Evolutionary conservation across 352 stramenopile species (phyloP), one percentile per base, ranked within the genome.

Genomic region (Pythium biforme): DNA sequence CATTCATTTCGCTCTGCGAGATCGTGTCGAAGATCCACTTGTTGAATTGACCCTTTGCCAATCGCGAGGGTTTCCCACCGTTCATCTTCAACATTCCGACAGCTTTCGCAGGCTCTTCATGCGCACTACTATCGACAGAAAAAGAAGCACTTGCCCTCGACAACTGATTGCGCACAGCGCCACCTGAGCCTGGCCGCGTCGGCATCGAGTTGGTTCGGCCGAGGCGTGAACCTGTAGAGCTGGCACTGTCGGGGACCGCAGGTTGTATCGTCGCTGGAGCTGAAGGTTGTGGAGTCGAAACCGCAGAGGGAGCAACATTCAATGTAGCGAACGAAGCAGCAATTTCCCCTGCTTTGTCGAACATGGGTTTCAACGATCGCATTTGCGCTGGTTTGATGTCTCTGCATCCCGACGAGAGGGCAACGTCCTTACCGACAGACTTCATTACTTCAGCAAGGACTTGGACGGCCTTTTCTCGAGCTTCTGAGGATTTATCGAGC

Each of bases 301-400:
- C n/a, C 23, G 54, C 2, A 20, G 17, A 1, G 4, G 48, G 4
- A n/a, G 40, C 2, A 31, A 31, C n/a, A 31, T 43, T 49, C 10
- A 34, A 27, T 37, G 51, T 26, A 22, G 23, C 33, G 31, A 55
- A 45, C 3, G 40, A 55, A 10, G 45, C 62, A 9, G 57, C 74
- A 34, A 86, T 75, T 3, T 76, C 72, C 25, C 69, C 53, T 5
- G 89, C 84, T 56, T 94, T 94, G 40, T 92, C 74, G 11, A 96
- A 80, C 26, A 95, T 71, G n/a, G 87, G 87, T n/a, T 89, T 87
- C 5, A 96, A 62, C 39, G 83, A 85, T 34, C 87, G 77, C 87
- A 96, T 96, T 26, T 91, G 83, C 4, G 87, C 87, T 27, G 87
- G 87, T 47, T 94, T 91, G 48, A 96, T 86, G 54, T 94, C 83